Evolutionary conservation across 139 green algal genomes (phyloP).

Genomic region (Chlamydomonas sp.): DNA sequence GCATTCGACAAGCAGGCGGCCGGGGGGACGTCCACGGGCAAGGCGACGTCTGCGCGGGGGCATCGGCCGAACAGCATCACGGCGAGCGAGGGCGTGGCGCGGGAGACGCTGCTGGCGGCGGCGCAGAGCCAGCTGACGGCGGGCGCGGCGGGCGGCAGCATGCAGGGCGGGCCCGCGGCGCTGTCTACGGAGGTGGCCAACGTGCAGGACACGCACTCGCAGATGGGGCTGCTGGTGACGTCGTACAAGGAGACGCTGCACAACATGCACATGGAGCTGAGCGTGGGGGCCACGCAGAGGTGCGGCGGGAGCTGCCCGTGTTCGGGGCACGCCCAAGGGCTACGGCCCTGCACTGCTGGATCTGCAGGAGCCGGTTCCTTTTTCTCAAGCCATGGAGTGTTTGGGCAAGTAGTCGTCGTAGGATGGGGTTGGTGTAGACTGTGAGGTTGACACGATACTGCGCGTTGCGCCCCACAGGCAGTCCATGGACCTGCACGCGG

Average conservation of each 20-base stretch:
- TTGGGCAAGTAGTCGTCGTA: no score
- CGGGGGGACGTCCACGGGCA: background rate
- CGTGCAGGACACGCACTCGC: constrained; percentile 36
- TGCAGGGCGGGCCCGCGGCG: background rate
- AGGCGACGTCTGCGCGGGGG: background rate
- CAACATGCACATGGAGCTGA: constrained; percentile 40
- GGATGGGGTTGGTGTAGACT: no score
- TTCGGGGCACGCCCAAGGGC: background rate
- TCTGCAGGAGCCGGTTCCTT: no score
- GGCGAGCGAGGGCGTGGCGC: constrained; percentile 4
- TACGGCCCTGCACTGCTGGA: no score
- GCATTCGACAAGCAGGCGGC: background rate
- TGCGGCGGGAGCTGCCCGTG: background rate
- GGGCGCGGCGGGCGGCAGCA: background rate
- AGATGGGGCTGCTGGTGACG: constrained; percentile 35
- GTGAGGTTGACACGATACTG: background rate
- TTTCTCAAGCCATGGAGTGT: no score
- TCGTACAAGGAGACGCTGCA: constrained; percentile 35
- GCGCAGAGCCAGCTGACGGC: background rate
- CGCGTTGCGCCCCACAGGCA: background rate
- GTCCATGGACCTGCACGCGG: constrained; percentile 11
- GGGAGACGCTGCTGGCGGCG: constrained; percentile 35
- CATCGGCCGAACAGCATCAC: background rate
- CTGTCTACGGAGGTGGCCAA: constrained; percentile 27
- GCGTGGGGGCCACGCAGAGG: background rate